Conservation (phyloP, 768 basidiomycete species). For the Pleurotus sapidus region DNA sequence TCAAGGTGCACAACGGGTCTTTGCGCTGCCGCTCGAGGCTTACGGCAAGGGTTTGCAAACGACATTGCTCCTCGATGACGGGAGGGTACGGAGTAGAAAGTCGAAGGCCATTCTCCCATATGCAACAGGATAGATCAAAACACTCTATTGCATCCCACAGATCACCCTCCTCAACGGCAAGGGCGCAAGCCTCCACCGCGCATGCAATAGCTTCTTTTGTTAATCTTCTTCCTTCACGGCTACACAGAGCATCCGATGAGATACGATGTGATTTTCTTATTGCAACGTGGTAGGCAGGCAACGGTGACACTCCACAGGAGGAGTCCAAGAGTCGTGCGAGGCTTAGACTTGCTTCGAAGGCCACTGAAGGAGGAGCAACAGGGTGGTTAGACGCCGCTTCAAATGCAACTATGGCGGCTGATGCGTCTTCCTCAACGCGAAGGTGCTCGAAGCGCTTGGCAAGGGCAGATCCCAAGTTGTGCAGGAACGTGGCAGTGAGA, state of each 20-base stretch:
- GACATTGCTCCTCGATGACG: not conserved
- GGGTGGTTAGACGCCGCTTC: not conserved
- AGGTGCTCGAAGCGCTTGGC: not conserved
- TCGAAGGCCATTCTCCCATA: not conserved
- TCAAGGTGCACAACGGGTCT: not conserved
- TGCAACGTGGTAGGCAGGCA: not conserved
- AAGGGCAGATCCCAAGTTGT: not conserved
- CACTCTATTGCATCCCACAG: not conserved
- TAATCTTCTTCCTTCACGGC: not conserved
- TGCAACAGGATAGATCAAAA: not conserved
- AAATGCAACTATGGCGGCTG: not conserved
- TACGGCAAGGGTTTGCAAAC: not conserved
- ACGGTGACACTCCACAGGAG: not conserved
- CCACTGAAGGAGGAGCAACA: not conserved
- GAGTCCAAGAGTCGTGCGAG: not conserved
- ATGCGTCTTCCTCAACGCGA: not conserved
- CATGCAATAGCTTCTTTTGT: not conserved
- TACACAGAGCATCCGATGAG: not conserved
- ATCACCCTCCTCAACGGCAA: not conserved
- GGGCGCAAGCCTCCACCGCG: not conserved
- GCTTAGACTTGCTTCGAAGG: not conserved
- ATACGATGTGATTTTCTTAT: not conserved
- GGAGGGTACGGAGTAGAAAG: not conserved
- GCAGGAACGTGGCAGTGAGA: not conserved
- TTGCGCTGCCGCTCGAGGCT: not conserved